Conservation (phyloP, 805 yeast species). For the Saturnispora diversa region DNA sequence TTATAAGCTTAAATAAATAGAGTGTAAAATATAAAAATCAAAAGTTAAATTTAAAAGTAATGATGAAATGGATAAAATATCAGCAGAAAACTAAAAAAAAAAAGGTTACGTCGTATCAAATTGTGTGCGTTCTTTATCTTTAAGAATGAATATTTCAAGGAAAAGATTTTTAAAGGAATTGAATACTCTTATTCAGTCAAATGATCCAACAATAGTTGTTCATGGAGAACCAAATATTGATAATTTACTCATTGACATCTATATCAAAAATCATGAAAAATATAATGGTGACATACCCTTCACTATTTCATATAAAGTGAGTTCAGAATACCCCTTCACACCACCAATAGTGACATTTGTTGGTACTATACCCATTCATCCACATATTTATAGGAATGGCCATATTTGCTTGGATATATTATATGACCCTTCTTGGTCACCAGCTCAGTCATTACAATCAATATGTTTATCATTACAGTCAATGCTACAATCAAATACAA, state of each 20-base stretch:
- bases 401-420: constrained; percentile 66
- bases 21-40: too few species aligned
- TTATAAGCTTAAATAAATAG: too few species aligned
- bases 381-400: constrained; percentile 69
- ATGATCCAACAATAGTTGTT: constrained; percentile 5
- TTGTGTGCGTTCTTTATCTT: too few species aligned
- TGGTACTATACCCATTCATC: constrained; percentile 52
- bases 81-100: too few species aligned
- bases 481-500: constrained; percentile 45
- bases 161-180: constrained; percentile 8
- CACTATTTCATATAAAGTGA: constrained; percentile 6
- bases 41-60: too few species aligned
- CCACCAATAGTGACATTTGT: constrained; percentile 12
- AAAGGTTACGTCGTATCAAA: too few species aligned
- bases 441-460: constrained; percentile 46
- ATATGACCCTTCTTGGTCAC: constrained; percentile 63
- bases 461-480: constrained; percentile 54
- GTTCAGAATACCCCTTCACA: constrained; percentile 11
- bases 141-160: constrained; percentile 2
- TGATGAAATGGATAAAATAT: too few species aligned
- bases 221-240: neutral
- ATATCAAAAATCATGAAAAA: constrained; percentile 2
- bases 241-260: constrained; percentile 7
- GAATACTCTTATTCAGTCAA: neutral
- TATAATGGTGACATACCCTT: constrained; percentile 6